Base-by-base conservation (phyloP, 768 basidiomycete genomes). In the Dentipellis sp. region DNA sequence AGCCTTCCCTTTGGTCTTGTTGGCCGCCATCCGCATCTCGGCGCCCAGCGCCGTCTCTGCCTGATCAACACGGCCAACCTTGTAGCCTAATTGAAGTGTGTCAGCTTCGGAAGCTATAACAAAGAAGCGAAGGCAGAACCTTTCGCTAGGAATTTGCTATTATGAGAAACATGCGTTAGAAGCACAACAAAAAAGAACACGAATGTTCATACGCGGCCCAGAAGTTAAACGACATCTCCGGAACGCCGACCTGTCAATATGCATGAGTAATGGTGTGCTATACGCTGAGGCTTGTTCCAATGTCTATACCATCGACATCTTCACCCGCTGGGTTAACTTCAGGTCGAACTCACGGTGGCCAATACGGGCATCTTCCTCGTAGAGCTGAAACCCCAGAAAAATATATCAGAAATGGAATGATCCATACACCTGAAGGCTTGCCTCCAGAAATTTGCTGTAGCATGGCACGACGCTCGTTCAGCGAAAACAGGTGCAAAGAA, bases 271-370 rank as follows among this genome's bases (percentile, higher is more conserved):
- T 3, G 16, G 6, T 29, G 3, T 3, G 6, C 14, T 2, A 35
- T 14, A 0, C 40, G 54, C 35, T 3, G 5, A 22, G 2, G 8
- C 36, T 58, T 52, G 9, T 21, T 55, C 35, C 7, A 22, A 47
- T 16, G n/a, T n/a, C n/a, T n/a, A n/a, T 40, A 91, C 95, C 95
- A 99, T 99, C 58, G 86, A 93, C 97, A 99, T 99, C 71, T 98
- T 98, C 48, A 98, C 97, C 58, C 97, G 75, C 55, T 86, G 78
- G 0, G 90, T 92, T 37, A 92, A 76, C 65, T 99, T 98, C 56
- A 99, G 73, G 63, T 98, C 97, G 66, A 99, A 99, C 55, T 94
- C 84, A 63, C 85, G 86, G 68, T 98, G 93, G 1, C 97, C 97
- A 52, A 92, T 80, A 11, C 87, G 78, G 1, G 95, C 95, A 69